Evolutionary conservation across 345 rosid species (phyloP).

Genomic region (Salix udensis): DNA sequence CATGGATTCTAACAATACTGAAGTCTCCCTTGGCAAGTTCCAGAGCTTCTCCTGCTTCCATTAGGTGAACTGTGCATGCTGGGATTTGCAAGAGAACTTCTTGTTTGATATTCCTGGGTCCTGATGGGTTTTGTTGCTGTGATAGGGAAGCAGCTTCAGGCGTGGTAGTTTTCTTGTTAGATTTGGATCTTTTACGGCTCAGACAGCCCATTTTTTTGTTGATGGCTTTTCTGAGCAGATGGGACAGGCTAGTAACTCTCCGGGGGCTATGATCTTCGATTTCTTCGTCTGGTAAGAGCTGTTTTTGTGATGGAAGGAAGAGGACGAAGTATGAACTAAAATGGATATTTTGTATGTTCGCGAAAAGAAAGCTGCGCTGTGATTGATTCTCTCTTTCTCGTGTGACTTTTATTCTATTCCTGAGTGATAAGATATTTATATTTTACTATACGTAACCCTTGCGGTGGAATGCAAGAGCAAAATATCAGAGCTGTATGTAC

Average conservation of each 20-base stretch:
- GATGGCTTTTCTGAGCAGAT: background rate
- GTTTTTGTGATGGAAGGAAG: background rate
- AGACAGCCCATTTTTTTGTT: conserved; percentile 47
- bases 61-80: conserved; percentile 64
- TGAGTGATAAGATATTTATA: background rate
- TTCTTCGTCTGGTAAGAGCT: background rate
- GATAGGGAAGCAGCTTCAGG: background rate
- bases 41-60: conserved; percentile 73
- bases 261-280: background rate
- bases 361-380: conserved; percentile 14
- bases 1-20: conserved; percentile 47
- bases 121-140: conserved; percentile 18
- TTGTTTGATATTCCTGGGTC: conserved; percentile 35
- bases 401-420: conserved; percentile 28
- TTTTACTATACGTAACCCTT: background rate
- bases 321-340: background rate
- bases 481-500: background rate
- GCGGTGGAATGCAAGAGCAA: conserved; percentile 12
- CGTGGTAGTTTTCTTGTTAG: conserved; percentile 18
- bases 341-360: background rate
- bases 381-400: background rate
- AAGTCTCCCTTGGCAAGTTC: conserved; percentile 67
- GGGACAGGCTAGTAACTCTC: background rate
- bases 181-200: conserved; percentile 26
- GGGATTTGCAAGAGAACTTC: conserved; percentile 56